A percentile compares a stretch with the other conserved stretches of the same genome.
Evolutionary conservation across 2,329 filamentous ascomycete species (phyloP).

Genomic region (Claviceps sp.): DNA sequence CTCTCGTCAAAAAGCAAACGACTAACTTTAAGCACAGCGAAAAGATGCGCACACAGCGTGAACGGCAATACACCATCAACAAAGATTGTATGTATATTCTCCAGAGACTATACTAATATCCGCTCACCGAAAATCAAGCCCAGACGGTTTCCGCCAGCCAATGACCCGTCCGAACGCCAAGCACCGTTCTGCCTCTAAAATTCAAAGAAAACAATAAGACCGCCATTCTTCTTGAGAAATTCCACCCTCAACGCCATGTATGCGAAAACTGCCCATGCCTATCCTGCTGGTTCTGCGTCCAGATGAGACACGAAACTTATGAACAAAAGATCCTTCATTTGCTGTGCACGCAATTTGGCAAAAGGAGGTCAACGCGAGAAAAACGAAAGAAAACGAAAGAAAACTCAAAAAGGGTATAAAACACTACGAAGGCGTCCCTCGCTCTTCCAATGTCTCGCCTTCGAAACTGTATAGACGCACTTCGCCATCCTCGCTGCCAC

Average conservation of each 20-base stretch:
- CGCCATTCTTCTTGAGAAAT: neutral
- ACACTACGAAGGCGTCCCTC: constrained; percentile 35
- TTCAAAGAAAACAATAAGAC: neutral
- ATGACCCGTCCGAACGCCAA: neutral
- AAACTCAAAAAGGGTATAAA: neutral
- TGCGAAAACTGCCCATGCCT: neutral
- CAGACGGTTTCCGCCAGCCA: neutral
- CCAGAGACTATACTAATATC: too few relatives aligned
- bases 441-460: constrained; percentile 33
- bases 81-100: too few relatives aligned
- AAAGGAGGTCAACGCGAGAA: neutral
- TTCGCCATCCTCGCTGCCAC: constrained; percentile 86
- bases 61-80: too few relatives aligned
- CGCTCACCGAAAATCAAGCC: neutral
- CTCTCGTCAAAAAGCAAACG: too few relatives aligned
- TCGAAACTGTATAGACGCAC: constrained; percentile 74
- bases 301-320: neutral
- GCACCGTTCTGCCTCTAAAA: neutral
- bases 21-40: too few relatives aligned
- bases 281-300: neutral
- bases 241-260: neutral
- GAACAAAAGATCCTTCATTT: neutral
- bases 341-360: neutral
- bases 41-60: too few relatives aligned
- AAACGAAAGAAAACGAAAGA: neutral